Evolutionary conservation across 352 stramenopile genomes (phyloP), one percentile per base, ranked within the genome.

Genomic region (Blastocystis sp.): DNA sequence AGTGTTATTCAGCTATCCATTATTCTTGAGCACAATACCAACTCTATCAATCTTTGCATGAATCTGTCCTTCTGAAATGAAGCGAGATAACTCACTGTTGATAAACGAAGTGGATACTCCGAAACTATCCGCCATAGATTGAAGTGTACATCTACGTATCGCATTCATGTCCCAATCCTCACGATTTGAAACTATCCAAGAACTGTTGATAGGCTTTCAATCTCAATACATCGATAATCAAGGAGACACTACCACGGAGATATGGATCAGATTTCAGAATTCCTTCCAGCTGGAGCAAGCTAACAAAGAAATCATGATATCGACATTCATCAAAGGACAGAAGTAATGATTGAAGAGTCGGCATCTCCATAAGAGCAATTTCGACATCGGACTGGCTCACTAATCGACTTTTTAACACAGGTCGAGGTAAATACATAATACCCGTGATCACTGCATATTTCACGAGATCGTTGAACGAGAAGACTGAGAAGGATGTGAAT

Each of bases 401-500:
- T 5, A 86, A 58, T n/a, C 66, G 19, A 19, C 16, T 27, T 42
- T 86, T 86, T 14, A 86, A 52, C 19, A 24, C 27, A 19, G 46
- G 29, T 11, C 75, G 75, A 5, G 75, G 27, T 7, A 57, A 37
- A 21, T 24, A 37, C 35, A 86, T 86, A 46, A 86, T 86, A 0
- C 29, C 32, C 19, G 57, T 52, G 42, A 86, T 86, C 37, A 86
- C 61, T 21, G 75, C 57, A 37, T 86, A 86, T 39, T 75, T 86
- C 1, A 86, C 61, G 21, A 75, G 39, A n/a, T 71, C 61, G n/a
- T 86, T 71, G 21, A 86, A 69, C 14, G 75, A 57, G 43, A 86
- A 86, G n/a, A 86, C 57, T 21, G 75, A 86, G 24, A 75, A 86
- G 9, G 75, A 86, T 9, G 75, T 86, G 61, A 86, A 86, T 11